phyloP scores from a whole-genome alignment of 1,284 basidiomycete species.

The Ustilago cynodontis region DNA sequence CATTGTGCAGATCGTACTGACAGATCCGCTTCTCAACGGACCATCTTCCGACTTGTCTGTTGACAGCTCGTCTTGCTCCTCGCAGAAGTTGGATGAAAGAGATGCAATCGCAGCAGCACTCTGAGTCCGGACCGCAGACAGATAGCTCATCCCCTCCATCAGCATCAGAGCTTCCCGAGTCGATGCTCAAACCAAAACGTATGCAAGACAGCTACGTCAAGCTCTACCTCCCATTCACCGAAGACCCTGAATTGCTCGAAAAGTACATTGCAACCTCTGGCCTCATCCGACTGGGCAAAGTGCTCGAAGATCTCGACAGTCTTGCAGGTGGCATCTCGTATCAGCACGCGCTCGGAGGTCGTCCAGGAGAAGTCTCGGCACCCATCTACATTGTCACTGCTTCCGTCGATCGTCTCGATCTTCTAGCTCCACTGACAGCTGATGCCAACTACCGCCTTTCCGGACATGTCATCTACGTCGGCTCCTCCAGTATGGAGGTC shows the following conservation, averaged over 20 bases:
- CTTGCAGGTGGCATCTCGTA: slow-evolving; percentile 69
- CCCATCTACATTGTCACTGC: slow-evolving; percentile 71
- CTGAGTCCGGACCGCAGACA: neutral
- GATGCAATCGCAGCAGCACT: slow-evolving; percentile 35
- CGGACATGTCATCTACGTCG: slow-evolving; percentile 58
- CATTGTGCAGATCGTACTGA: neutral
- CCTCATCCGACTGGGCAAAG: slow-evolving; percentile 68
- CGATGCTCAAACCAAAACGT: slow-evolving; percentile 53
- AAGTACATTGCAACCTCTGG: slow-evolving; percentile 69
- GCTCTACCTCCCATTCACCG: slow-evolving; percentile 67
- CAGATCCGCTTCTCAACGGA: neutral
- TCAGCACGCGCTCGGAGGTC: slow-evolving; percentile 68
- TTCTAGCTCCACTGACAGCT: slow-evolving; percentile 52
- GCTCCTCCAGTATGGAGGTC: slow-evolving; percentile 69
- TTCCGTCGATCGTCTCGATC: slow-evolving; percentile 69
- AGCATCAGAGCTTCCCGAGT: slow-evolving; percentile 28
- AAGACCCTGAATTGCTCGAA: slow-evolving; percentile 64
- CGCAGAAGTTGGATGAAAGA: slow-evolving; percentile 53
- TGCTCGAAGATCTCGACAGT: slow-evolving; percentile 71
- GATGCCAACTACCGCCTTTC: slow-evolving; percentile 59
- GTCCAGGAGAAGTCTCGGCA: slow-evolving; percentile 54
- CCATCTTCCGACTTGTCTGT: neutral
- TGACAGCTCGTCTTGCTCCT: slow-evolving; percentile 43
- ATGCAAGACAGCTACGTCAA: slow-evolving; percentile 69
- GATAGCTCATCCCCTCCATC: slow-evolving; percentile 2